Percentiles rank a stretch among this genome's conserved stretches.
phyloP scores from a whole-genome alignment of 805 yeast species.

The Nakazawaea anatomiae region DNA sequence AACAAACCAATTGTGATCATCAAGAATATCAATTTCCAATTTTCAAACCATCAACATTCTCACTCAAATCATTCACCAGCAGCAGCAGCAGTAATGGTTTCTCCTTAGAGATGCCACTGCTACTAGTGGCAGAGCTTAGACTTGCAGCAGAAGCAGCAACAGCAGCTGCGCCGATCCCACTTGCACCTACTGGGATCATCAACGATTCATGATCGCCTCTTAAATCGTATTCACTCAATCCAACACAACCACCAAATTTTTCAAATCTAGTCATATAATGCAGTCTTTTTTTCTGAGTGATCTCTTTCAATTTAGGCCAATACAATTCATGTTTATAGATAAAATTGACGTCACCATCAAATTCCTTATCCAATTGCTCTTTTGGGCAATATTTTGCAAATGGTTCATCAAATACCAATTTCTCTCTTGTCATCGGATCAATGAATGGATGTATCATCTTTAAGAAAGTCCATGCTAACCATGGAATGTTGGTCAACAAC shows the following conservation, averaged over 20 bases:
- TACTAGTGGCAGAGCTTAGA: neutral
- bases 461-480: constrained; percentile 89
- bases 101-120: neutral
- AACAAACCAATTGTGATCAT: too few species aligned
- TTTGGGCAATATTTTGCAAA: constrained; percentile 79
- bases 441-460: constrained; percentile 92
- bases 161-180: neutral
- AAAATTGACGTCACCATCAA: constrained; percentile 84
- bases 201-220: constrained; percentile 28
- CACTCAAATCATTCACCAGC: neutral
- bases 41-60: neutral
- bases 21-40: neutral
- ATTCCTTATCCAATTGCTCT: constrained; percentile 76
- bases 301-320: constrained; percentile 66
- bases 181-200: constrained; percentile 7
- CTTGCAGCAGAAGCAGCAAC: neutral
- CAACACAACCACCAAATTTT: constrained; percentile 66
- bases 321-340: constrained; percentile 74
- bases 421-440: constrained; percentile 92
- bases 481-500: constrained; percentile 85
- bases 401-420: constrained; percentile 87
- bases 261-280: constrained; percentile 65
- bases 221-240: constrained; percentile 78
- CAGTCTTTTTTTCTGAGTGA: constrained; percentile 53
- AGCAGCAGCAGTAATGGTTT: neutral